Conservation (phyloP, 2,329 filamentous ascomycete species). For the Cytospora piceicola region DNA sequence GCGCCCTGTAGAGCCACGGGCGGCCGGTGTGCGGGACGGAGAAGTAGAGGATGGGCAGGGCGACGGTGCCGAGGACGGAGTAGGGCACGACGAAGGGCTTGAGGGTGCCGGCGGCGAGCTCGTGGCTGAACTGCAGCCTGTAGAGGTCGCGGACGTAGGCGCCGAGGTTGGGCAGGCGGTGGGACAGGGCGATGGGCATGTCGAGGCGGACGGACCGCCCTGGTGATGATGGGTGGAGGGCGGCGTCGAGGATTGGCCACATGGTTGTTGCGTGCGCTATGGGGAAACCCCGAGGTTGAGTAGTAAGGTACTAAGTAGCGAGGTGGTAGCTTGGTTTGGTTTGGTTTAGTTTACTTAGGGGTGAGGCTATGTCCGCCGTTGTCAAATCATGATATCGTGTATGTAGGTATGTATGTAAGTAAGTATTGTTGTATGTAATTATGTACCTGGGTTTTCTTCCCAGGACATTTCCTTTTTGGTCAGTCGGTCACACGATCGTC, state of each 20-base stretch:
- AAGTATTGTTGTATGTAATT: too few species aligned
- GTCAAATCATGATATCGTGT: too few species aligned
- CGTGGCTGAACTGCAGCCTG: slow-evolving; percentile 34
- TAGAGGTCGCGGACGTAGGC: slow-evolving; percentile 22
- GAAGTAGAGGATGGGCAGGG: slow-evolving; percentile 59
- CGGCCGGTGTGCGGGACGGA: slow-evolving; percentile 56
- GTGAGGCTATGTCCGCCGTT: too few species aligned
- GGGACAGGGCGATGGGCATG: slow-evolving; percentile 14
- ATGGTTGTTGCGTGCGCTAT: slow-evolving; percentile 10
- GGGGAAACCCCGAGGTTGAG: background rate
- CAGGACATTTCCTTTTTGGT: too few species aligned
- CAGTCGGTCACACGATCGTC: too few species aligned
- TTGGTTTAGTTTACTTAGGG: background rate
- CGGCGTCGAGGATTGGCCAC: slow-evolving; percentile 14
- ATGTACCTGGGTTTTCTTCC: too few species aligned
- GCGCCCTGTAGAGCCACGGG: slow-evolving; percentile 54
- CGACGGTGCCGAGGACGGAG: slow-evolving; percentile 49
- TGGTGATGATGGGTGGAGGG: slow-evolving; percentile 1
- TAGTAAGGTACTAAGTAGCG: background rate
- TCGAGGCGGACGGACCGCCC: slow-evolving; percentile 12
- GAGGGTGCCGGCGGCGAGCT: slow-evolving; percentile 44
- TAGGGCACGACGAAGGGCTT: slow-evolving; percentile 59
- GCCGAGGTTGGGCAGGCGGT: slow-evolving; percentile 21
- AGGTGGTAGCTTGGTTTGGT: too few species aligned
- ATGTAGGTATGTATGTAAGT: too few species aligned